Evolutionary conservation across 1,284 basidiomycete genomes (phyloP), one percentile per base, ranked within the genome.

Genomic region (Moesziomyces antarcticus): DNA sequence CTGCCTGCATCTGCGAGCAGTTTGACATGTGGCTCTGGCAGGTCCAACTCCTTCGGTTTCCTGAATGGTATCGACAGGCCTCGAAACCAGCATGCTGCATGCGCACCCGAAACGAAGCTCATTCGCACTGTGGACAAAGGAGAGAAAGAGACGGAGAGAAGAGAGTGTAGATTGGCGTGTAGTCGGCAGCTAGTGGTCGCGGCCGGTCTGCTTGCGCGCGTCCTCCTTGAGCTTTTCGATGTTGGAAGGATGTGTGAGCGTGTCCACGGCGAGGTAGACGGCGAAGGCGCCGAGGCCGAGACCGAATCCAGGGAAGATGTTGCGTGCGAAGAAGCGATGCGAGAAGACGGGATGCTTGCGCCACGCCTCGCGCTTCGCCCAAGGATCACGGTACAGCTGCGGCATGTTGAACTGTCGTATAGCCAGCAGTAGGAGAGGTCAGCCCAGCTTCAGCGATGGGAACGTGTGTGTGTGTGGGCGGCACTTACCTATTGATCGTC

Each of bases 341-440:
- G 82, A 82, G 64, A 84, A 84, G 64, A 84, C 64, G 20, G 81
- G 81, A 64, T 84, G 82, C 66, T 82, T 82, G 48, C 82, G 78
- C 82, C 82, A 84, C 40, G 81, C 81, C 66, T 84, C 82, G 43
- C 81, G 75, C 62, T 77, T 77, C 41, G 80, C 82, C 82, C 82
- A 84, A 16, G 81, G 82, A 52, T 84, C 82, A 41, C 81, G 68
- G 64, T 77, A 83, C 35, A 77, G 66, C 41, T 74, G 62, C 49
- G 79, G 35, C 80, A 82, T 82, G 20, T 16, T 53, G 49, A 16
- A 18, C 35, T 14, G 16, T 37, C 14, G 16, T 37, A 3, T 16
- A 0, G 5, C 35, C 35, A 37, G 35, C 35, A 37, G 35, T 11
- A 37, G 33, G 14, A 37, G 35, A 16, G 16, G 35, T 16, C 30